Conservation (phyloP, 2,329 filamentous ascomycete genomes). For the Lachnellula subtilissima region DNA sequence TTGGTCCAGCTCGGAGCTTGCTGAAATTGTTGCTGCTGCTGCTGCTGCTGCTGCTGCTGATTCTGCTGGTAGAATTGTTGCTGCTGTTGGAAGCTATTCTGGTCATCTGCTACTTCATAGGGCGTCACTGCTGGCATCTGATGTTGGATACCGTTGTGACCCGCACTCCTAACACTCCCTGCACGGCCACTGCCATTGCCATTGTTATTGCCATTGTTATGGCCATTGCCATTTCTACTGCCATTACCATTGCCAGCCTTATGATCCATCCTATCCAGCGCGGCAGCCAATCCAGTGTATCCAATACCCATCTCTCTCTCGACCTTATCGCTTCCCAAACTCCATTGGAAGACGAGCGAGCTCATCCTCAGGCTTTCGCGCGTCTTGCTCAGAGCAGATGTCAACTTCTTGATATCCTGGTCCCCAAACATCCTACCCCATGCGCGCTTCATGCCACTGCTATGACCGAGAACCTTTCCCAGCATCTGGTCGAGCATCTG, state of each 20-base stretch:
- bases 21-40: slow-evolving; percentile 1
- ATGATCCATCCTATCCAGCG: slow-evolving; percentile 48
- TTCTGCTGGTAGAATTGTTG: background rate
- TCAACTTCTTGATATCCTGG: slow-evolving; percentile 57
- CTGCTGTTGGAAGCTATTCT: slow-evolving; percentile 1
- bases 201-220: background rate
- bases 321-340: slow-evolving; percentile 52
- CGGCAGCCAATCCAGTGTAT: slow-evolving; percentile 61
- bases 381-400: slow-evolving; percentile 50
- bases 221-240: background rate
- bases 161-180: too few species aligned
- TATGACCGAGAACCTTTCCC: slow-evolving; percentile 42
- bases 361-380: slow-evolving; percentile 60
- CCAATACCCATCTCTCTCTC: slow-evolving; percentile 60
- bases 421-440: slow-evolving; percentile 61
- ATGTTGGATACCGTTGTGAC: too few species aligned
- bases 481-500: slow-evolving; percentile 60
- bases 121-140: background rate
- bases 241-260: slow-evolving; percentile 5
- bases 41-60: slow-evolving; percentile 10
- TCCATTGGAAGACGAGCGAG: slow-evolving; percentile 61
- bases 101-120: background rate
- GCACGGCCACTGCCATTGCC: background rate
- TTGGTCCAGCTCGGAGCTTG: slow-evolving; percentile 10
- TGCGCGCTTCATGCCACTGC: slow-evolving; percentile 39